Evolutionary conservation across 192 early-diverging fungal species (phyloP).

Genomic region (Backusella morwellensis): DNA sequence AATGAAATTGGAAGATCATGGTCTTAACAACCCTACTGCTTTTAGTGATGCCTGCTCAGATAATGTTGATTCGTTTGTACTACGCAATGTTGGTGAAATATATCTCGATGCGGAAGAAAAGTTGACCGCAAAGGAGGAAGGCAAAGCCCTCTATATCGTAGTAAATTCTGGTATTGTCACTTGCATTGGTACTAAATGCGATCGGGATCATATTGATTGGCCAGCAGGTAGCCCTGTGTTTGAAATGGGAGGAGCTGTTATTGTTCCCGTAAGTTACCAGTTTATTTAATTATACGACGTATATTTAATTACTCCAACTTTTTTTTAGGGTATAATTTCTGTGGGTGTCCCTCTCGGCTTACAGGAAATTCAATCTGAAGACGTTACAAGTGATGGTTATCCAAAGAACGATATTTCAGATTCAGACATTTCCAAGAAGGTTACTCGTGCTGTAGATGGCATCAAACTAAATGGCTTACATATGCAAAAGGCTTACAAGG

Average conservation of each 20-base stretch:
- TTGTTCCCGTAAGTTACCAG: conserved; percentile 48
- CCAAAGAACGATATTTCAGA: conserved; percentile 25
- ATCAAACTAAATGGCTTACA: conserved; percentile 60
- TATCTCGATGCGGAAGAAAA: conserved; percentile 17
- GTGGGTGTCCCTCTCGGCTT: conserved; percentile 57
- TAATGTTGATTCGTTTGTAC: conserved; percentile 27
- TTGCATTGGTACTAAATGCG: conserved; percentile 38
- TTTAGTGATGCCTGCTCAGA: conserved; percentile 25
- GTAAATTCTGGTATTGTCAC: conserved; percentile 34
- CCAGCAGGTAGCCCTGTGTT: conserved; percentile 33
- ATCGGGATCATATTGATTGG: conserved; percentile 28
- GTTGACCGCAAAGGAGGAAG: not conserved
- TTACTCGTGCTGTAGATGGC: conserved; percentile 58
- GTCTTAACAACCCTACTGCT: conserved; percentile 14
- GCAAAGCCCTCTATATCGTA: conserved; percentile 21
- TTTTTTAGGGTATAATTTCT: conserved; percentile 50
- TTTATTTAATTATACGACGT: not conserved
- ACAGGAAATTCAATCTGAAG: conserved; percentile 63
- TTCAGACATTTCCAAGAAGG: conserved; percentile 21
- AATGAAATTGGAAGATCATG: conserved; percentile 36
- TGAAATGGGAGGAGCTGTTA: conserved; percentile 57
- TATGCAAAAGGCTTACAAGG: conserved; percentile 53
- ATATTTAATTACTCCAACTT: not conserved
- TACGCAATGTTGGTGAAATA: conserved; percentile 32
- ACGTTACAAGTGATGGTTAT: conserved; percentile 55